A percentile compares a stretch with the other conserved stretches of the same genome.
phyloP scores from a whole-genome alignment of 2,329 filamentous ascomycete genomes.

The Neonectria faginata region DNA sequence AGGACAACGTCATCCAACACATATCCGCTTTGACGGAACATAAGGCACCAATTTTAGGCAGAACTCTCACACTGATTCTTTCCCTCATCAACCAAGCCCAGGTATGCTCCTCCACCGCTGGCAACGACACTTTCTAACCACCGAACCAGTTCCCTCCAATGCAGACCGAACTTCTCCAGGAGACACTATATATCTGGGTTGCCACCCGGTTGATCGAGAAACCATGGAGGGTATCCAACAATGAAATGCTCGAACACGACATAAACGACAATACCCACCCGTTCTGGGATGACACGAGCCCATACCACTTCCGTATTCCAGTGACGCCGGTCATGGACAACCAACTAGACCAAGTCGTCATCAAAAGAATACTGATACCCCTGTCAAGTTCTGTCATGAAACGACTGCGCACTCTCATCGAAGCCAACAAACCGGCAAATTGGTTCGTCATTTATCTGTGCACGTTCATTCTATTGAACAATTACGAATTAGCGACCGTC shows the following conservation, averaged over 20 bases:
- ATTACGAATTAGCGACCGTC: not conserved
- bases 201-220: not conserved
- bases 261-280: not conserved
- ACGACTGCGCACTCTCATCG: not conserved
- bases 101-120: not conserved
- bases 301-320: not conserved
- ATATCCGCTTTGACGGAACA: not conserved
- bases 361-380: not conserved
- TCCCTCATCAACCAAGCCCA: not conserved
- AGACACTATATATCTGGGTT: not conserved
- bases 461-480: constrained; percentile 1
- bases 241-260: not conserved
- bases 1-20: not conserved
- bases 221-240: not conserved
- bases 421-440: not conserved
- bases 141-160: not conserved
- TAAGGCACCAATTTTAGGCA: not conserved
- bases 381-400: not conserved
- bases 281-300: not conserved
- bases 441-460: constrained; percentile 3
- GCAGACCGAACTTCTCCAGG: not conserved
- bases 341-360: constrained; percentile 1
- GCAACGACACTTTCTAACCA: not conserved
- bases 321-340: constrained; percentile 4
- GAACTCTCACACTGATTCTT: not conserved